Evolutionary conservation across 2,329 filamentous ascomycete species (phyloP).

Genomic region (Cordyceps cateniannulata): DNA sequence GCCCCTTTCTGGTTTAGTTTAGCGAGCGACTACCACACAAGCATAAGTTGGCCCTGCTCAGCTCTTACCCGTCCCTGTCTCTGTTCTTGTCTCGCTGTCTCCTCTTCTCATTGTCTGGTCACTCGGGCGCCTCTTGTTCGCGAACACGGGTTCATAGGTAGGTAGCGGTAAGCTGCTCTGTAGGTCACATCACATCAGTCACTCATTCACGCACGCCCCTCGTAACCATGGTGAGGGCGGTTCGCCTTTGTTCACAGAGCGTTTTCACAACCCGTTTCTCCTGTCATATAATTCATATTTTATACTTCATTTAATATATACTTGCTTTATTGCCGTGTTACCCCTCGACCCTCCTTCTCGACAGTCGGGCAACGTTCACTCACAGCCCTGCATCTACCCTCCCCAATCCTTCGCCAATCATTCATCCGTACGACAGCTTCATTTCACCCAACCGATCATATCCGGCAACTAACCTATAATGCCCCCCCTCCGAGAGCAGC

Average conservation of each 20-base stretch:
- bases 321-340: no score
- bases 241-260: not conserved
- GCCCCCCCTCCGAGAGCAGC: not conserved
- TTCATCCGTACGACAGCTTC: not conserved
- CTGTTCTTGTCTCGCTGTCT: not conserved
- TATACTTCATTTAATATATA: no score
- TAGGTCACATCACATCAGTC: slow-evolving; percentile 5
- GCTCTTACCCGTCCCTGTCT: not conserved
- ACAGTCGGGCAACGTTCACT: no score
- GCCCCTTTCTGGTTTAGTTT: not conserved
- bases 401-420: not conserved
- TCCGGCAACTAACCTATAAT: not conserved
- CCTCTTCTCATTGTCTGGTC: not conserved
- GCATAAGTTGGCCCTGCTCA: not conserved
- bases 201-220: not conserved
- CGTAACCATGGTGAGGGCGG: not conserved
- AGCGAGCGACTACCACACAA: not conserved
- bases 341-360: no score
- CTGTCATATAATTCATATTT: no score
- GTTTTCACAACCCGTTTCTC: no score
- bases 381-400: not conserved
- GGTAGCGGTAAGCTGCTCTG: not conserved
- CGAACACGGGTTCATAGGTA: not conserved
- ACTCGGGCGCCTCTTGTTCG: not conserved
- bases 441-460: not conserved